Evolutionary conservation across 2,329 filamentous ascomycete species (phyloP).

Genomic region (Monosporascus ibericus): DNA sequence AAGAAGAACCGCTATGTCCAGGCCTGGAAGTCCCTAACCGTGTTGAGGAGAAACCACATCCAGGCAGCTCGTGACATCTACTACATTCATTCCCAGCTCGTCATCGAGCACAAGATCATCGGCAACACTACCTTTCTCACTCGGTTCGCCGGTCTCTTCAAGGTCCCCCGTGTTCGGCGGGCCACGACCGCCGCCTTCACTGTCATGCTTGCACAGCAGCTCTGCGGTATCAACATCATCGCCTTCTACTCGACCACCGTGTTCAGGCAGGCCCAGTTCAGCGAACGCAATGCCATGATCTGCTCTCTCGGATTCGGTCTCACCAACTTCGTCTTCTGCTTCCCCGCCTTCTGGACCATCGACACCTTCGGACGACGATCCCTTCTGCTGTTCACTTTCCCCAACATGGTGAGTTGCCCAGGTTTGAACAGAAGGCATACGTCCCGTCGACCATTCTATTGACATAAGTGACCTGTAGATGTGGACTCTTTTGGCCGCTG

Average conservation of each 20-base stretch:
- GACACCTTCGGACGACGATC: slow-evolving; percentile 60
- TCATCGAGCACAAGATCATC: slow-evolving; percentile 49
- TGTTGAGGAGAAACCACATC: slow-evolving; percentile 47
- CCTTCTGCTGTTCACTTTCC: slow-evolving; percentile 59
- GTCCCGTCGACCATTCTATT: background rate
- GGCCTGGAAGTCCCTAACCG: slow-evolving; percentile 50
- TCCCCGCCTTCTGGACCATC: slow-evolving; percentile 59
- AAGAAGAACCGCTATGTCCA: slow-evolving; percentile 57
- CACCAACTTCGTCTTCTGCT: slow-evolving; percentile 61
- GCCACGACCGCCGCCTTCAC: slow-evolving; percentile 71
- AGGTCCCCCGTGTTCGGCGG: slow-evolving; percentile 60
- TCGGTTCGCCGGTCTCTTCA: slow-evolving; percentile 61
- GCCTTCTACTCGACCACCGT: slow-evolving; percentile 68
- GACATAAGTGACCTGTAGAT: slow-evolving; percentile 27
- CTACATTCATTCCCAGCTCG: slow-evolving; percentile 58
- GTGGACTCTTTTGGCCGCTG: slow-evolving; percentile 60
- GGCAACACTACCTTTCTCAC: slow-evolving; percentile 50
- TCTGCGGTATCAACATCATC: slow-evolving; percentile 68
- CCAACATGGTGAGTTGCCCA: slow-evolving; percentile 42
- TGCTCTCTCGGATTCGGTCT: slow-evolving; percentile 61
- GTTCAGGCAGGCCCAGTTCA: slow-evolving; percentile 52
- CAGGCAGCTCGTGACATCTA: slow-evolving; percentile 58
- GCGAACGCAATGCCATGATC: slow-evolving; percentile 48
- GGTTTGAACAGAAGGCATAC: background rate
- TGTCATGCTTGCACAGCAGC: slow-evolving; percentile 75